Evolutionary conservation across 176 grass and related monocot species (phyloP), one percentile per base, ranked within the genome.

Genomic region (Elymus sibiricus): DNA sequence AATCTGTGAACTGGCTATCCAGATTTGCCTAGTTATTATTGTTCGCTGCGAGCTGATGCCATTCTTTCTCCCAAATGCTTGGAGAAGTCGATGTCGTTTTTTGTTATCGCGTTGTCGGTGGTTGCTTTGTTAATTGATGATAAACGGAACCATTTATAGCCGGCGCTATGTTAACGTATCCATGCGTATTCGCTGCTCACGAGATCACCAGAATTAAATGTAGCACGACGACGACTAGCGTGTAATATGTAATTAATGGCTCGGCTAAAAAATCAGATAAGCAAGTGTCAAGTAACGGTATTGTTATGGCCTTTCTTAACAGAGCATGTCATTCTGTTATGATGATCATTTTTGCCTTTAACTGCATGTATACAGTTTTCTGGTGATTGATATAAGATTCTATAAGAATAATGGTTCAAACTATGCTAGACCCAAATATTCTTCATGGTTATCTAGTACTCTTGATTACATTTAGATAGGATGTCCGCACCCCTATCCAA

Each of bases 1-100:
- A 34, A 69, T 43, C 15, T 62, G 19, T 14, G 19, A 13, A 81
- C 34, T 32, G 11, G 29, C 28, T 37, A 38, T 64, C 67, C 22
- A 10, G 3, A 28, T 39, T 8, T 28, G 25, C 17, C 37, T 24
- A 27, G 22, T 70, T 63, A 58, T 68, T 76, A 69, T 70, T 47
- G 49, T 32, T 89, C 38, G 49, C 78, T 56, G 58, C 7, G 16
- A 17, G 28, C 7, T 19, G 14, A 16, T 79, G 44, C 32, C 21
- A 60, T 81, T 84, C 64, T 62, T 62, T 47, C 17, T 27, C 61
- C 28, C n/a, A 68, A 69, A 22, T 81, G 46, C 58, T 67, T 67
- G 34, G 34, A 67, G 46, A 69, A 42, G 12, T 13, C 46, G 14
- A 13, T 47, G 27, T 4, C 19, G 22, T 38, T 77, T 53, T 64